phyloP scores from a whole-genome alignment of 2,329 filamentous ascomycete species.

The Pestalotiopsis sp. region DNA sequence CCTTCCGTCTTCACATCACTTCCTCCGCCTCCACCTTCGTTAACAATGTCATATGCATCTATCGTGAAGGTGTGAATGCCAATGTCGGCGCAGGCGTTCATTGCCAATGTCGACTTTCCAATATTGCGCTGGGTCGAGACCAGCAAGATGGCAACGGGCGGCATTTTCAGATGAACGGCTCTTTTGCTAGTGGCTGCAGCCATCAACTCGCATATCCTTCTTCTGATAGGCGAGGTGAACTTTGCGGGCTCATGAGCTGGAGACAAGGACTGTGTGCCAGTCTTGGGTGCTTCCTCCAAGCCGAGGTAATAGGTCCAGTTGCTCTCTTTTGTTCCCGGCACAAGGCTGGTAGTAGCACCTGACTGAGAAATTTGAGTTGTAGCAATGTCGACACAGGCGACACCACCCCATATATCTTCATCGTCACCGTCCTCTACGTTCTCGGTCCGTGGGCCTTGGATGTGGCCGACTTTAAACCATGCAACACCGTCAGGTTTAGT shows the following conservation, averaged over 20 bases:
- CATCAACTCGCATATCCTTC: conserved; percentile 81
- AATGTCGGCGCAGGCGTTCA: conserved; percentile 80
- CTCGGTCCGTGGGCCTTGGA: conserved; percentile 58
- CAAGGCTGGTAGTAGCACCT: conserved; percentile 79
- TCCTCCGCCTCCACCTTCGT: conserved; percentile 84
- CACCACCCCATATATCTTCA: conserved; percentile 80
- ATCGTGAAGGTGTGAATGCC: conserved; percentile 88
- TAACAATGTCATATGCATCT: conserved; percentile 90
- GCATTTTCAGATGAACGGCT: conserved; percentile 84
- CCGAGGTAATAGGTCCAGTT: conserved; percentile 92
- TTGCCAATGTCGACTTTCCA: conserved; percentile 82
- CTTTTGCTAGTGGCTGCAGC: conserved; percentile 86
- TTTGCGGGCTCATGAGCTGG: conserved; percentile 48
- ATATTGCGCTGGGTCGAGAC: conserved; percentile 92
- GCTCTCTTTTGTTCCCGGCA: conserved; percentile 76
- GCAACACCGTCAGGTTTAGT: conserved; percentile 65
- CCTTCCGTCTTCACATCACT: conserved; percentile 94
- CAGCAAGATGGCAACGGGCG: conserved; percentile 84
- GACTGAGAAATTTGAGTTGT: conserved; percentile 90
- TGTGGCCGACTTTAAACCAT: conserved; percentile 90
- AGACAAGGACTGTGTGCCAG: conserved; percentile 39
- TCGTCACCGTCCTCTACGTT: conserved; percentile 58
- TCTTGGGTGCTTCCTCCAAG: conserved; percentile 66
- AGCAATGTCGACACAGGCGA: conserved; percentile 82
- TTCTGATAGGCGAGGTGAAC: conserved; percentile 62